Evolutionary conservation across 768 basidiomycete genomes (phyloP).

Genomic region (Naganishia antarctica): DNA sequence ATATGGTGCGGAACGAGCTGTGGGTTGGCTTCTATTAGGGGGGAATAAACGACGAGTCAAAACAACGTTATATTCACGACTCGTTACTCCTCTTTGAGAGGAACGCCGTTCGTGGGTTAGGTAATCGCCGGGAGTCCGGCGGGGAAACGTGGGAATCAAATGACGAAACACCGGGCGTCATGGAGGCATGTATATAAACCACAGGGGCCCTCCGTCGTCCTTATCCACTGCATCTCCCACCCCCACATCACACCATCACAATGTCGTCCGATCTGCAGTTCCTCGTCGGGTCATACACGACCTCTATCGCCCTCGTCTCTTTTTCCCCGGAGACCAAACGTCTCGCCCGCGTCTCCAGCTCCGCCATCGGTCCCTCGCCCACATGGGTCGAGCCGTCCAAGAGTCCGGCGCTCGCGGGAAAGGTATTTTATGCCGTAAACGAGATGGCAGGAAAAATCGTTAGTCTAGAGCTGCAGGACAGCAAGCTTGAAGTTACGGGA

Average conservation of each 20-base stretch:
- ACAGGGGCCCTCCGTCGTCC: neutral
- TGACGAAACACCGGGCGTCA: no score
- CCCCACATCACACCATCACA: neutral
- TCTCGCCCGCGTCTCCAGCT: slow-evolving; percentile 51
- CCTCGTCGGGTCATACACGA: slow-evolving; percentile 51
- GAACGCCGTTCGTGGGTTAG: neutral
- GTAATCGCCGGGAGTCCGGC: neutral
- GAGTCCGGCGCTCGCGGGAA: slow-evolving; percentile 52
- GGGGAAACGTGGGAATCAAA: no score
- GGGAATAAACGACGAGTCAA: no score
- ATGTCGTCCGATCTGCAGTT: slow-evolving; percentile 40
- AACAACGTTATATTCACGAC: no score
- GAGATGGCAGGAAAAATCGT: slow-evolving; percentile 65
- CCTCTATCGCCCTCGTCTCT: slow-evolving; percentile 59
- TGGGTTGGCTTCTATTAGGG: slow-evolving; percentile 11
- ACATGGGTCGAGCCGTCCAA: slow-evolving; percentile 69
- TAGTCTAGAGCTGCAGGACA: slow-evolving; percentile 57
- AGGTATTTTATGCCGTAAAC: slow-evolving; percentile 61
- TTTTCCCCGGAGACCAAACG: slow-evolving; percentile 58
- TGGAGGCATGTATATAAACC: neutral
- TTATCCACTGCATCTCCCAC: neutral
- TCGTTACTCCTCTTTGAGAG: no score
- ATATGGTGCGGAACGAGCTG: slow-evolving; percentile 2
- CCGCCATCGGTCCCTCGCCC: slow-evolving; percentile 51
- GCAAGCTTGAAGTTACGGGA: slow-evolving; percentile 54